Conservation (phyloP, 148 eudicot genomes). For the Drosera capensis region DNA sequence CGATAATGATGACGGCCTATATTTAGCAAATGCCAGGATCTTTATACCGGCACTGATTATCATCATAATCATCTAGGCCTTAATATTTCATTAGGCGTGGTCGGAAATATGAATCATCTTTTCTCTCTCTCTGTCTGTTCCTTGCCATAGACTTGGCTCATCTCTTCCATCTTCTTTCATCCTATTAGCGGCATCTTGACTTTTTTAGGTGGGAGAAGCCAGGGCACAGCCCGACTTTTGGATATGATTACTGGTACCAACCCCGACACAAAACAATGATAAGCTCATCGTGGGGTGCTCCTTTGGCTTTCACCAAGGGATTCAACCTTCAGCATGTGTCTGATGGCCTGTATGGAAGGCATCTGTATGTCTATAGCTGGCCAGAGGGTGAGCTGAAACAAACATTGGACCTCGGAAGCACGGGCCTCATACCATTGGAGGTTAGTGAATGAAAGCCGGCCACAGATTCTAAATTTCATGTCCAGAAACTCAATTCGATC, state of each 20-base stretch:
- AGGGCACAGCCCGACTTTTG: slow-evolving; percentile 79
- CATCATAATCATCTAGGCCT: no score
- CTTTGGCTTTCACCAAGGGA: slow-evolving; percentile 84
- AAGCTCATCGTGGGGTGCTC: slow-evolving; percentile 98
- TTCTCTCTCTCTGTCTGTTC: no score
- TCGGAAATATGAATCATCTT: no score
- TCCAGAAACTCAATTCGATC: no score
- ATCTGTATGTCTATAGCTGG: slow-evolving; percentile 85
- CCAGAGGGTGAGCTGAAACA: slow-evolving; percentile 89
- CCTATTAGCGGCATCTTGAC: background rate
- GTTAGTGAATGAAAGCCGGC: slow-evolving; percentile 16
- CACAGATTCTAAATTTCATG: no score
- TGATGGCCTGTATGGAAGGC: slow-evolving; percentile 86
- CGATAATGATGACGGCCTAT: no score
- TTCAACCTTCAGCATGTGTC: slow-evolving; percentile 84
- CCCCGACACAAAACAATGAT: slow-evolving; percentile 94
- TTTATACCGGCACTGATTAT: no score
- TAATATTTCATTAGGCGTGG: no score
- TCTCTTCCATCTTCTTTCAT: background rate
- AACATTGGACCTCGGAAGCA: slow-evolving; percentile 80
- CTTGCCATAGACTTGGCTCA: background rate
- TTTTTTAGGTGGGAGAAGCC: slow-evolving; percentile 89
- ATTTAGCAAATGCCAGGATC: no score
- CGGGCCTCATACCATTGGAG: slow-evolving; percentile 87
- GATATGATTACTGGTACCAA: slow-evolving; percentile 98